Evolutionary conservation across 495 filamentous ascomycete species (phyloP), one percentile per base, ranked within the genome.

Genomic region (Talaromyces proteolyticus): DNA sequence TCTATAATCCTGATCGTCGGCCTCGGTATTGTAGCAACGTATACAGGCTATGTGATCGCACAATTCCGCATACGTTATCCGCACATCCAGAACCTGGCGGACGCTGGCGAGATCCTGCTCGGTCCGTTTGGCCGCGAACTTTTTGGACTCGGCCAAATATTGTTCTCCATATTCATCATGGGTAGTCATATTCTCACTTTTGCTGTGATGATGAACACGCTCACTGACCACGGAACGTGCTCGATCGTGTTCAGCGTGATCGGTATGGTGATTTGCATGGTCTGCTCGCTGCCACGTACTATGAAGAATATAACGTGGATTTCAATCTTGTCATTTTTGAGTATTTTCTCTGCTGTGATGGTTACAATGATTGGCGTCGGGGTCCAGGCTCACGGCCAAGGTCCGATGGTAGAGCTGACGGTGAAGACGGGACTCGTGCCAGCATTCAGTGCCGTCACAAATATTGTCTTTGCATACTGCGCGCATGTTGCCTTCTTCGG

Each of bases 131-230:
- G 87, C 0, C 81, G 82, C 41, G 82, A 87, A 56, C 53, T 91
- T 22, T 74, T 86, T 56, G 81, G 82, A 8, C 57, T 65, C n/a
- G 83, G 80, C 52, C 85, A 87, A 59, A 69, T 80, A 17, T 57
- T 88, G 26, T 84, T 90, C 64, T 77, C 88, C 26, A 67, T 86
- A 47, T 90, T 92, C 70, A 82, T 88, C 53, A 85, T 88, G 72
- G 87, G 78, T 19, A 86, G 84, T 8, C 89, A 93, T 59, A 77
- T 90, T 2, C 76, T 84, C 54, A 84, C 89, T 57, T 69, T 88
- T 45, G 66, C 69, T 21, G 85, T 88, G 24, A 86, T 91, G 55
- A 73, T 85, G 54, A 77, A 90, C 53, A 81, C 75, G 23, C 63
- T 91, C 40, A 83, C 85, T 18, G 61, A 81, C 11, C 77, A 88